Conservation (phyloP, 176 grass and related monocot species). For the Thinopyrum elongatum region DNA sequence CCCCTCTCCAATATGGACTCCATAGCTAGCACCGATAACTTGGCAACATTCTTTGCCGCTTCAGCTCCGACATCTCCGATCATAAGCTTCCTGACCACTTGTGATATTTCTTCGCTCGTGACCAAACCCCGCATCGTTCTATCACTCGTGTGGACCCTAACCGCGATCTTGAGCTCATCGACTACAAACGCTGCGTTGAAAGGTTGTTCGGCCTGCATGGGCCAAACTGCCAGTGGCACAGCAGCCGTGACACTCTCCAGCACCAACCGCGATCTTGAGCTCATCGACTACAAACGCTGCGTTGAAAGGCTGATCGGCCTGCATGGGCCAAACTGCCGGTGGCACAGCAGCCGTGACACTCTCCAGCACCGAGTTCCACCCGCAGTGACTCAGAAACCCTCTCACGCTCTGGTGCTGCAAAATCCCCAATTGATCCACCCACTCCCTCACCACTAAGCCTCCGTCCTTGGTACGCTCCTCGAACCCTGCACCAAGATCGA, state of each 20-base stretch:
- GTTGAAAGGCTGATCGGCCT: slow-evolving; percentile 51
- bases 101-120: slow-evolving; percentile 28
- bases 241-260: slow-evolving; percentile 36
- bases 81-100: slow-evolving; percentile 28
- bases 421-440: slow-evolving; percentile 59
- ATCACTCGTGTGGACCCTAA: slow-evolving; percentile 38
- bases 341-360: slow-evolving; percentile 34
- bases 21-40: not conserved
- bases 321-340: slow-evolving; percentile 60
- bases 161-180: slow-evolving; percentile 52
- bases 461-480: slow-evolving; percentile 20
- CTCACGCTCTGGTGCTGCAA: slow-evolving; percentile 30
- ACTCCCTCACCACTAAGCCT: slow-evolving; percentile 48
- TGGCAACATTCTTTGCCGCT: not conserved
- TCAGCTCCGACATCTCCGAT: slow-evolving; percentile 15
- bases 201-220: slow-evolving; percentile 55
- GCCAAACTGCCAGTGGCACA: slow-evolving; percentile 56
- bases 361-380: slow-evolving; percentile 77
- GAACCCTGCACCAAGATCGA: slow-evolving; percentile 23
- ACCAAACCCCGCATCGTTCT: slow-evolving; percentile 38
- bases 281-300: slow-evolving; percentile 46
- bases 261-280: slow-evolving; percentile 38
- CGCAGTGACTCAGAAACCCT: slow-evolving; percentile 65
- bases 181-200: slow-evolving; percentile 45
- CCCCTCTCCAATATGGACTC: slow-evolving; percentile 34